Evolutionary conservation across 805 yeast genomes (phyloP), one percentile per base, ranked within the genome.

Genomic region (Henningerozyma blattae): DNA sequence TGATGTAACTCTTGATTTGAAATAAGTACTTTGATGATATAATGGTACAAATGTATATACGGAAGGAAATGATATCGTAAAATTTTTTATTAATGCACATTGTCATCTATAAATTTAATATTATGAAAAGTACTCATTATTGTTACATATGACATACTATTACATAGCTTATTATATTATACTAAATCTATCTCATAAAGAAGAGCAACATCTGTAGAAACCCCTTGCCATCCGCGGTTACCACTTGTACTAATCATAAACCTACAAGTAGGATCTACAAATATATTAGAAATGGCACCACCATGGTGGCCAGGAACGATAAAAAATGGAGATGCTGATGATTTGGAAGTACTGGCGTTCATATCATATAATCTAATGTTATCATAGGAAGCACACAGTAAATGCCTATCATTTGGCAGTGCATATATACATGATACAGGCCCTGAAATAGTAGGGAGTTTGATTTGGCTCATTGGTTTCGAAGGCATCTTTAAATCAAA

Each of bases 291-390:
- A 22, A 91, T 62, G 3, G 75, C 72, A 18, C 96, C 95, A 32
- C 98, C 97, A 50, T 84, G 95, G 55, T 91, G 97, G 1, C 98
- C 97, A 0, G 98, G 95, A 9, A 91, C 70, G 45, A 93, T 87
- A 54, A 78, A 67, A 51, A 89, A 91, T 14, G 96, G 96, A 7
- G 79, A 66, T 18, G 51, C 44, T 18, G 28, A 27, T 4, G 39
- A 6, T 2, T 20, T 6, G 13, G 28, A 27, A 3, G 29, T 4
- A 17, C 22, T 28, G 13, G 15, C 16, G 3, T 25, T 20, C 38
- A 86, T 64, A 49, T 91, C 94, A 58, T 85, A 91, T 19, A 91
- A 60, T 46, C 98, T 67, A 25, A 91, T 76, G 49, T 91, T 91
- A 52, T 91, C 98, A 43, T 69, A 71, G 2, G 95, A 87, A 0